Evolutionary conservation across 306 rosid species (phyloP).

Genomic region (Myrica gale): DNA sequence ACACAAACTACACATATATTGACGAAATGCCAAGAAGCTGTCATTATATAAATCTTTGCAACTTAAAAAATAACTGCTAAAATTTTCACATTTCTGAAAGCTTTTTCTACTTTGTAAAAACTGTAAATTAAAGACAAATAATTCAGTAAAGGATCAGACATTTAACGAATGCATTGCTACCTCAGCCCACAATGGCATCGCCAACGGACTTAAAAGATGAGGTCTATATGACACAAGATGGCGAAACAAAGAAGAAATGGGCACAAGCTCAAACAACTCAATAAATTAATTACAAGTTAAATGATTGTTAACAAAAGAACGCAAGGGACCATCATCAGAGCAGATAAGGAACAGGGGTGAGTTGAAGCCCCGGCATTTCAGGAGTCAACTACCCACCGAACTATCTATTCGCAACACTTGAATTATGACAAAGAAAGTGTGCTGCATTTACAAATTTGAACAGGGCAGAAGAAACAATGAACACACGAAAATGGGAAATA

Average conservation of each 20-base stretch:
- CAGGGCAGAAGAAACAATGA: conserved; percentile 25
- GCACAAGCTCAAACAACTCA: conserved; percentile 28
- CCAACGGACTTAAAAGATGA: too few relatives aligned
- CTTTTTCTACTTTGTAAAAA: too few relatives aligned
- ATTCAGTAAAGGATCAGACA: too few relatives aligned
- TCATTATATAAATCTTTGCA: too few relatives aligned
- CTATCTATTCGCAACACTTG: conserved; percentile 40
- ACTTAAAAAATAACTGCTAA: too few relatives aligned
- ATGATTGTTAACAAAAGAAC: neutral
- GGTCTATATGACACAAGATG: too few relatives aligned
- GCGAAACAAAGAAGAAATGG: neutral
- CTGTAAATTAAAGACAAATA: too few relatives aligned
- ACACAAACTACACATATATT: too few relatives aligned
- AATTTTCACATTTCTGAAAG: too few relatives aligned
- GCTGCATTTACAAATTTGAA: conserved; percentile 64
- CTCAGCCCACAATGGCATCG: too few relatives aligned
- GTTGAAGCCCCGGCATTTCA: conserved; percentile 25
- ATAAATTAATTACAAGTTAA: conserved; percentile 35
- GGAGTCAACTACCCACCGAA: conserved; percentile 36
- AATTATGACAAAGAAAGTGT: conserved; percentile 32
- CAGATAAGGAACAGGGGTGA: conserved; percentile 20
- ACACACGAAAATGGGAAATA: conserved; percentile 50
- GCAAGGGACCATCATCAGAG: conserved; percentile 28
- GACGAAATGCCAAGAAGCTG: too few relatives aligned
- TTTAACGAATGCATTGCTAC: too few relatives aligned